Base-by-base conservation (phyloP, 257 asterid genomes). In the Primulina tabacum region DNA sequence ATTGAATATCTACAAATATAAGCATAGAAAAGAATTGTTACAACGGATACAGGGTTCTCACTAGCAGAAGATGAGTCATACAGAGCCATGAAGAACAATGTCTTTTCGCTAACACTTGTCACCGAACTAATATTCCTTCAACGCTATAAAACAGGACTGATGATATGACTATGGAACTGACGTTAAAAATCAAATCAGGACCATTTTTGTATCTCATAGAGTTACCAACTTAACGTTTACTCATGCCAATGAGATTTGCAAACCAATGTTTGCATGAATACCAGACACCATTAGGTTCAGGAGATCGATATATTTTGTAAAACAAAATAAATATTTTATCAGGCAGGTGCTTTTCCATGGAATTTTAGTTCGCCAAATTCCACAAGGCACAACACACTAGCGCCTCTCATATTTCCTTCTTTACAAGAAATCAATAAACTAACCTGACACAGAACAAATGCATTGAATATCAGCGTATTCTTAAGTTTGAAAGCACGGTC, bases 361-460 rank as follows among this genome's bases (percentile, higher is more conserved):
- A 65, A 21, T 1, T 9, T 14, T 63, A 35, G 20, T 0, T 38
- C 20, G 26, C 29, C 9, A 12, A 56, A 30, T 66, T 26, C 68
- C 47, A 64, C 50, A 35, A 6, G 26, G 10, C 55, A 21, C 18
- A 17, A 7, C 1, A 59, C 17, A 52, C 17, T 11, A 7, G 3
- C 26, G 29, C 18, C 21, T 21, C 50, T 43, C 65, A 59, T 20
- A 26, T 26, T 38, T 50, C 53, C 69, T 33, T 34, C 34, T 24
- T 26, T 33, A 69, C 40, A 64, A 26, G 12, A 28, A 56, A 8
- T 53, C 69, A 20, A 40, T 57, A 63, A 62, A 58, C 76, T 75
- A 71, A 87, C 97, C 95, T 93, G 98, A 56, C 96, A 89, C 60
- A 93, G 65, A 75, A 93, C 97, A 43, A 90, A 93, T 29, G 97